Conservation (phyloP, 1,139 yeast species). For the Yamadazyma triangularis region DNA sequence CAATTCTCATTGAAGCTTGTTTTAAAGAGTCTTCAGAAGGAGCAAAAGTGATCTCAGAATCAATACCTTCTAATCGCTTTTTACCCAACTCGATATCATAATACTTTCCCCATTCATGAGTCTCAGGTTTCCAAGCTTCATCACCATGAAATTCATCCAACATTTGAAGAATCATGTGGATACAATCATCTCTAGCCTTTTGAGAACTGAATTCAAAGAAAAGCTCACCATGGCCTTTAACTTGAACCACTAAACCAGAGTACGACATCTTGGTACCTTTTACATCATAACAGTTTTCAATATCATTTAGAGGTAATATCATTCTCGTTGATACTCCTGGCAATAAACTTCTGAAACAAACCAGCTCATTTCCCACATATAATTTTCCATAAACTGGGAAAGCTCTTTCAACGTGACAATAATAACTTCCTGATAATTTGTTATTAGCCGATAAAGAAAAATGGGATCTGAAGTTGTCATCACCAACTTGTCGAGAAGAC, state of each 20-base stretch:
- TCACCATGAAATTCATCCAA: constrained; percentile 37
- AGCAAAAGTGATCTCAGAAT: constrained; percentile 1
- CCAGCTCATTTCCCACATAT: constrained; percentile 58
- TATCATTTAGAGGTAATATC: constrained; percentile 74
- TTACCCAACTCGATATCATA: constrained; percentile 16
- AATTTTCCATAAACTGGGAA: constrained; percentile 81
- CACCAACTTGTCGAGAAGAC: constrained; percentile 43
- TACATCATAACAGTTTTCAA: constrained; percentile 65
- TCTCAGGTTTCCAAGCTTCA: constrained; percentile 23
- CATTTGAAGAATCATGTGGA: constrained; percentile 45
- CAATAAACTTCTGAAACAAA: constrained; percentile 75
- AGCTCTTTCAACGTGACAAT: constrained; percentile 63
- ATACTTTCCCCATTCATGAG: constrained; percentile 27
- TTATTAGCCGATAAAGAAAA: constrained; percentile 59
- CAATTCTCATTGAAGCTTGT: constrained; percentile 24
- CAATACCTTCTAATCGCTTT: constrained; percentile 11
- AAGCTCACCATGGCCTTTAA: constrained; percentile 73
- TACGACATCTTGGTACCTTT: constrained; percentile 48
- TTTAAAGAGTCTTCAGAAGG: constrained; percentile 12
- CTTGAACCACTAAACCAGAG: constrained; percentile 62
- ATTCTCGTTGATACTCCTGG: constrained; percentile 78
- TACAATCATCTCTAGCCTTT: constrained; percentile 73
- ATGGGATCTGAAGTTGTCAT: constrained; percentile 52
- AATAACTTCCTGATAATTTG: constrained; percentile 62
- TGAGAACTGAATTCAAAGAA: constrained; percentile 68